These are phyloP conservation scores for Zelonia costaricensis DNA, from an alignment of 208 protist genomes.

Conservation along the genomic window DNA sequence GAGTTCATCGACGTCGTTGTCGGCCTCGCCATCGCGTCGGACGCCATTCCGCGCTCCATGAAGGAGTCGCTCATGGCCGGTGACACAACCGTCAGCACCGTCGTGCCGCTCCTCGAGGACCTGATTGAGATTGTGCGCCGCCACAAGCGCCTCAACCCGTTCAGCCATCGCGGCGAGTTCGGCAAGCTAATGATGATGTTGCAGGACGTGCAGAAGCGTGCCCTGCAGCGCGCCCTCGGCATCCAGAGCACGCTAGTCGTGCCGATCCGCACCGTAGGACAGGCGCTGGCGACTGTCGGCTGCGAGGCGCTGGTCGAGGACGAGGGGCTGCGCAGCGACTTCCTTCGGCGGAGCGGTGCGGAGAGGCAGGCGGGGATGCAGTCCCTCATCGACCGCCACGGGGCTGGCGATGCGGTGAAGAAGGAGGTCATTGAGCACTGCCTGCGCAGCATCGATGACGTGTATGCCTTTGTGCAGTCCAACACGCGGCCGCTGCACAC, in stretches of 20 bases:
- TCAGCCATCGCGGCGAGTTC: conserved; percentile 92
- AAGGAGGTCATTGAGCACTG: conserved; percentile 72
- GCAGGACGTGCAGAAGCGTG: conserved; percentile 86
- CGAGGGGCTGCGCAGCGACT: conserved; percentile 62
- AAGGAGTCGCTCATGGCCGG: conserved; percentile 59
- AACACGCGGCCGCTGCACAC: conserved; percentile 79
- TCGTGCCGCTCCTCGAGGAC: conserved; percentile 76
- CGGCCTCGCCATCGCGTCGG: conserved; percentile 78
- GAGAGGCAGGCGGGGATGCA: conserved; percentile 65
- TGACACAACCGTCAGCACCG: conserved; percentile 27
- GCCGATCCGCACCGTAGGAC: conserved; percentile 88
- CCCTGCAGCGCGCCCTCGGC: conserved; percentile 49
- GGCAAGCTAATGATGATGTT: conserved; percentile 97
- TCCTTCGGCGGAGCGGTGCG: conserved; percentile 34
- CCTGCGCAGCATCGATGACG: conserved; percentile 95
- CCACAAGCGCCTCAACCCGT: conserved; percentile 98
- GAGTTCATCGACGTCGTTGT: conserved; percentile 82
- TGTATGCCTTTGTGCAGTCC: conserved; percentile 82
- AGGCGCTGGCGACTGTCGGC: conserved; percentile 47
- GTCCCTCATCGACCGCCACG: conserved; percentile 58
- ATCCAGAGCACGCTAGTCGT: conserved; percentile 62
- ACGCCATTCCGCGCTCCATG: conserved; percentile 55
- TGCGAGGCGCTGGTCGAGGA: conserved; percentile 70
- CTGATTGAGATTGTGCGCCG: conserved; percentile 96
- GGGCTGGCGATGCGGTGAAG: conserved; percentile 27